Evolutionary conservation across 2,329 filamentous ascomycete species (phyloP), one percentile per base, ranked within the genome.

Genomic region (Aspergillus sp.): DNA sequence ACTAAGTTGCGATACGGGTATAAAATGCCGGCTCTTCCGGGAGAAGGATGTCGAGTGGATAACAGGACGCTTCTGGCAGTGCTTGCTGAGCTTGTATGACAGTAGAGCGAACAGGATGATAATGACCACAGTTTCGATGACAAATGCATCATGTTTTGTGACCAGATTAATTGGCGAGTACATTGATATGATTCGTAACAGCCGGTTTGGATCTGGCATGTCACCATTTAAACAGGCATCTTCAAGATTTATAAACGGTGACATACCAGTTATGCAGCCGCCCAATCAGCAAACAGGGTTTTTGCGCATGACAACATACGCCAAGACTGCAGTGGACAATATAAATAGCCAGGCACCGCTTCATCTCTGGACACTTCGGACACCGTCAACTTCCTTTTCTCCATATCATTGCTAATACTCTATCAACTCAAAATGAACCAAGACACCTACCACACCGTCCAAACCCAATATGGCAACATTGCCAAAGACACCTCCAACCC

Each of bases 391-490:
- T 44, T 12, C 19, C 9, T 31, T 17, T 11, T 11, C 24, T 27
- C 2, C 15, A 3, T 31, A 4, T 31, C 23, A 24, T 31, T n/a
- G 12, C 6, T 3, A 1, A 17, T 17, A 40, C 1, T n/a, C 14
- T 8, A 40, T 1, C 2, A 7, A 17, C 1, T 3, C 19, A 39
- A 47, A 24, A 54, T 54, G 52, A 27, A 33, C 2, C 33, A 56
- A 56, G 48, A 61, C 17, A 58, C 47, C 17, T 60, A 63, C 24
- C 1, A 55, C 19, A 23, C 14, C 47, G 61, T 62, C 11, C 60
- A 62, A 44, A 4, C 19, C 9, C 48, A 48, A 19, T 62, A 62
- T 23, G 49, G 49, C 12, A 52, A 24, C 3, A 23, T 62, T 3
- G 58, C 60, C 14, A 52, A 49, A 17, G 27, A 11, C 27, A 31